phyloP scores from a whole-genome alignment of 257 asterid species.

The Fraxinus pennsylvanica region DNA sequence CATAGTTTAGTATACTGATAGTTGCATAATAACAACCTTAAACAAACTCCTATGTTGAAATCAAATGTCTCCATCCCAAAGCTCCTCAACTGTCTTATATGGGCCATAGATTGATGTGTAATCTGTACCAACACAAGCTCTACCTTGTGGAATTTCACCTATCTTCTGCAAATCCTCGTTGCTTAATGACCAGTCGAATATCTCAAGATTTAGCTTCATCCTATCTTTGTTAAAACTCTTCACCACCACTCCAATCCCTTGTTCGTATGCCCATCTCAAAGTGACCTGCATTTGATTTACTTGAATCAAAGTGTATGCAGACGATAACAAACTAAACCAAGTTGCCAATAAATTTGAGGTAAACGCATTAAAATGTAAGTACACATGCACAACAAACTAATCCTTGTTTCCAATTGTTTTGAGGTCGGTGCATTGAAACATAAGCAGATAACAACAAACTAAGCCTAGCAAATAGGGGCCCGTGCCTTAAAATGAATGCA shows the following conservation, averaged over 20 bases:
- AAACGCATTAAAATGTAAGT: neutral
- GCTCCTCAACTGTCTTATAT: conserved; percentile 53
- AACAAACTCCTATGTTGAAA: neutral
- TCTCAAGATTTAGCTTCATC: conserved; percentile 58
- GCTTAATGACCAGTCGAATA: conserved; percentile 60
- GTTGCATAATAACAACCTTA: neutral
- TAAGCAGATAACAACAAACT: no score
- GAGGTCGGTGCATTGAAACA: no score
- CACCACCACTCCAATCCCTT: conserved; percentile 55
- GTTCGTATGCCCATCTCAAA: conserved; percentile 71
- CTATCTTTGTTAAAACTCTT: conserved; percentile 68
- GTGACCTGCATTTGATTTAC: conserved; percentile 46
- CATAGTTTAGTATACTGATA: neutral
- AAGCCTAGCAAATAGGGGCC: no score
- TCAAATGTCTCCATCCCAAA: conserved; percentile 59
- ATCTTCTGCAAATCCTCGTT: conserved; percentile 46
- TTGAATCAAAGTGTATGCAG: neutral
- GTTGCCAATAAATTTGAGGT: neutral
- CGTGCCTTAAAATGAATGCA: neutral
- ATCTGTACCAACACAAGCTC: conserved; percentile 54
- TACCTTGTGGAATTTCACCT: conserved; percentile 52
- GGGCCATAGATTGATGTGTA: conserved; percentile 64
- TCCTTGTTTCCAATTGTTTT: neutral
- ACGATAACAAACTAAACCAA: neutral
- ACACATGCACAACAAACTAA: neutral